Percentiles rank a stretch among this genome's conserved stretches.
Conservation (phyloP, 2,329 filamentous ascomycete species). For the Pseudogymnoascus sp. region DNA sequence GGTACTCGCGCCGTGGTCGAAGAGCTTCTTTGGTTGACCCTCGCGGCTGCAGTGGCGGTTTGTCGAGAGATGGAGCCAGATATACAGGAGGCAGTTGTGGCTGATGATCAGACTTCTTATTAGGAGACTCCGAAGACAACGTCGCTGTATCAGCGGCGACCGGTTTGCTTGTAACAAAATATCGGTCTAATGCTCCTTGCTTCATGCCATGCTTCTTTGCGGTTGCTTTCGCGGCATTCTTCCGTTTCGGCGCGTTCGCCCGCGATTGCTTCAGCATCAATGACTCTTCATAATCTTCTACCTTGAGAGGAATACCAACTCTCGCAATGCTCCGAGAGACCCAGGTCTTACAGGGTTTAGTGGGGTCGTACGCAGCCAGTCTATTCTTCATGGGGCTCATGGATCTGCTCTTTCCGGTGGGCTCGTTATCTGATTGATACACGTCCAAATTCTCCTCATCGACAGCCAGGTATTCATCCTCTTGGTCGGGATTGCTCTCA, state of each 20-base stretch:
- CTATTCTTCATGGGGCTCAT: constrained; percentile 28
- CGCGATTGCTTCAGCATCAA: constrained; percentile 9
- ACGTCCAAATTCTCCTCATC: constrained; percentile 41
- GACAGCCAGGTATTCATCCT: constrained; percentile 41
- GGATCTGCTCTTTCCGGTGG: constrained; percentile 10
- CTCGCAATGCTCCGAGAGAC: constrained; percentile 56
- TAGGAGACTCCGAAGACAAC: constrained; percentile 1
- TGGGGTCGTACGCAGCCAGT: constrained; percentile 52
- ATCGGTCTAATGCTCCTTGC: constrained; percentile 28
- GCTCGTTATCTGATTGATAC: not conserved
- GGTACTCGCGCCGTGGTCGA: not conserved
- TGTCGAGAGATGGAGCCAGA: constrained; percentile 17
- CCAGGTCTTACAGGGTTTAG: constrained; percentile 58
- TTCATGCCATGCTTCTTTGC: constrained; percentile 22
- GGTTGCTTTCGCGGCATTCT: constrained; percentile 20
- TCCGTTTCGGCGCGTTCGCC: constrained; percentile 21
- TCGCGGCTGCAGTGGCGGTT: not conserved
- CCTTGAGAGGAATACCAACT: constrained; percentile 54
- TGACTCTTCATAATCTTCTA: constrained; percentile 54
- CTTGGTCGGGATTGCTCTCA: constrained; percentile 32
- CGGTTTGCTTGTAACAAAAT: constrained; percentile 25
- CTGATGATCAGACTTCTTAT: constrained; percentile 13
- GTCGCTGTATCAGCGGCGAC: not conserved
- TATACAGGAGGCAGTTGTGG: constrained; percentile 4
- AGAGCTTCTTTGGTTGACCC: not conserved